Base-by-base conservation (phyloP, 352 stramenopile species). In the Phytophthora cryptogea region DNA sequence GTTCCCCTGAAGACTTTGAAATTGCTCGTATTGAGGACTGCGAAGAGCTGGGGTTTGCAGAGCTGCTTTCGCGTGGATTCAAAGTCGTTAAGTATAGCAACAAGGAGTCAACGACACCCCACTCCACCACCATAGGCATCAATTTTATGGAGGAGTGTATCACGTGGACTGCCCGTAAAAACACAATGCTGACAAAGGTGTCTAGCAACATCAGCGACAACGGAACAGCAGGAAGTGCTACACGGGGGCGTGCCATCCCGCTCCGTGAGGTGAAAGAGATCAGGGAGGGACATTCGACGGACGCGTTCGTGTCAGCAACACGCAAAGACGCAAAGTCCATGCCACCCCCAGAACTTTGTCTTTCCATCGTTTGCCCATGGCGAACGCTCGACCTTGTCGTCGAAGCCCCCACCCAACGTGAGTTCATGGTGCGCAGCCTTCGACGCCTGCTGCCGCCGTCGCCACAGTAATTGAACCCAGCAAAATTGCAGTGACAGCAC, bases 341-440 rank as follows among this genome's bases (percentile, higher is more conserved):
- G 13, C 74, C 70, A 14, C 37, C 56, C 7, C 49, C 68, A 0
- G 70, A 83, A 5, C 53, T 76, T 27, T 92, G 83, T 41, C 41
- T 90, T 16, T 90, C 80, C 13, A 71, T 92, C 31, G 57, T 90
- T 13, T 83, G 69, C n/a, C 48, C 66, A 14, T 83, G 71, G 72
- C 71, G 81, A 65, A 88, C 81, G 7, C 68, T 93, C 17, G 80
- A 90, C 31, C 37, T 92, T 20, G 77, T 80, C 5, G 56, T 87
- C 11, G 74, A 86, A 35, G 59, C 66, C 14, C 26, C 57, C 14
- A 68, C 43, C 9, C 80, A 92, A 57, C 80, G 75, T 42, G 70
- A 83, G 7, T 90, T 88, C 33, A 53, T 93, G 39, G 64, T 78
- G 35, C 54, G 70, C 16, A 78, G 84, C 0, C 54, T 93, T 31